phyloP scores from a whole-genome alignment of 2,329 filamentous ascomycete species.

The Tympanopsis confertula region DNA sequence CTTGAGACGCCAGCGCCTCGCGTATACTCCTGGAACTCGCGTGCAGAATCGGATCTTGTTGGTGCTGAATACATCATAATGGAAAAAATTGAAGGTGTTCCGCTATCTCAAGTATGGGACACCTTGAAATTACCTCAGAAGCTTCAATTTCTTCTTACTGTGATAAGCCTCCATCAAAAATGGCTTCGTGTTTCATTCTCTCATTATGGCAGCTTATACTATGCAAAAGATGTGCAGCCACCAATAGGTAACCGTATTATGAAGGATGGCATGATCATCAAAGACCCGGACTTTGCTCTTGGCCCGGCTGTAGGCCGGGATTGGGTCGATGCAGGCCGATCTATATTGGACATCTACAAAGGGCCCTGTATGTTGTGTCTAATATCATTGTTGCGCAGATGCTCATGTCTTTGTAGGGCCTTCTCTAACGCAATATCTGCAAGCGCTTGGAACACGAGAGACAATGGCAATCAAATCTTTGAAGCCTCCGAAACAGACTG shows the following conservation, averaged over 20 bases:
- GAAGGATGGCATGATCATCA: slow-evolving; percentile 5
- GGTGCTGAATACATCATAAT: neutral
- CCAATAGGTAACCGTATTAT: neutral
- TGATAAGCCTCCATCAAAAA: slow-evolving; percentile 12
- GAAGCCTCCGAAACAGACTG: slow-evolving; percentile 7
- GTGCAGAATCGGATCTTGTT: neutral
- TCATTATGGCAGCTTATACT: slow-evolving; percentile 15
- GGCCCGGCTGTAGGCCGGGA: slow-evolving; percentile 13
- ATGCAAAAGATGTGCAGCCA: slow-evolving; percentile 9
- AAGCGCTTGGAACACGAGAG: slow-evolving; percentile 12
- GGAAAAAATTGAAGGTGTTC: neutral
- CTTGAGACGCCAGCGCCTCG: neutral
- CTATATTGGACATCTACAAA: slow-evolving; percentile 10
- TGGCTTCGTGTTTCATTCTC: slow-evolving; percentile 15
- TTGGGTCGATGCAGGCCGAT: slow-evolving; percentile 12
- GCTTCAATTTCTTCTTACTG: neutral
- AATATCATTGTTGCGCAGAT: slow-evolving; percentile 4
- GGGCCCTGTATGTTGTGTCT: slow-evolving; percentile 13
- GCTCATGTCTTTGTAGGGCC: slow-evolving; percentile 11
- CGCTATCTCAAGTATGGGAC: neutral
- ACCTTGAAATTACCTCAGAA: neutral
- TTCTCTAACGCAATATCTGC: slow-evolving; percentile 12
- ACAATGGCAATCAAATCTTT: slow-evolving; percentile 10
- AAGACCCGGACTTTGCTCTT: slow-evolving; percentile 11
- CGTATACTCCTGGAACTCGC: neutral